Percentiles rank a stretch among this genome's conserved stretches.
Evolutionary conservation across 768 basidiomycete genomes (phyloP).

Genomic region (Podaxis pistillaris): DNA sequence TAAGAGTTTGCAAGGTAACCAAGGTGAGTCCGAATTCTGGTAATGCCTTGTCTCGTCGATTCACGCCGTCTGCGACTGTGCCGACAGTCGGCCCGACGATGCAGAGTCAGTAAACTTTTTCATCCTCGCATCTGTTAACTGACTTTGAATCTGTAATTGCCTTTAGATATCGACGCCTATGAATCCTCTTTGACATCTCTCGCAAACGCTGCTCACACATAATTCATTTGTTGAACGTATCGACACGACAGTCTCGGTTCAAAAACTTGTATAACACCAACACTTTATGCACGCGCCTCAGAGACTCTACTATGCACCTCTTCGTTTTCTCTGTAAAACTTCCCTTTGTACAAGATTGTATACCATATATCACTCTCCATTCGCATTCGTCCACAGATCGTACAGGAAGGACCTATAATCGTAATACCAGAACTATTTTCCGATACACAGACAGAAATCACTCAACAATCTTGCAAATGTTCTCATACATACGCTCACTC

Average conservation of each 20-base stretch:
- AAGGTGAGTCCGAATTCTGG: conserved; percentile 7
- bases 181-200: conserved; percentile 7
- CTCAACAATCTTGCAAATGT: not conserved
- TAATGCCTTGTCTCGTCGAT: not conserved
- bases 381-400: not conserved
- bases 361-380: not conserved
- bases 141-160: not conserved
- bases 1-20: conserved; percentile 7
- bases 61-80: not conserved
- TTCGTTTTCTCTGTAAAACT: not conserved
- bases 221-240: not conserved
- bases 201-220: not conserved
- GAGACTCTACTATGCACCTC: not conserved
- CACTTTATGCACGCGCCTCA: not conserved
- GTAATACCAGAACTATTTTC: not conserved
- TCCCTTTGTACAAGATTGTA: conserved; percentile 5
- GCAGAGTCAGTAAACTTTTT: conserved; percentile 2
- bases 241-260: not conserved
- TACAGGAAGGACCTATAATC: not conserved
- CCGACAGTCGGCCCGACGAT: conserved; percentile 3
- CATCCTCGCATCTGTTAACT: not conserved
- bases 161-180: conserved; percentile 4
- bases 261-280: not conserved
- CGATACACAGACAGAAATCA: not conserved
- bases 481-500: not conserved